These are phyloP conservation scores for Borealophlyctis nickersoniae DNA, from an alignment of 192 early-diverging fungal genomes.

Conservation along the genomic window DNA sequence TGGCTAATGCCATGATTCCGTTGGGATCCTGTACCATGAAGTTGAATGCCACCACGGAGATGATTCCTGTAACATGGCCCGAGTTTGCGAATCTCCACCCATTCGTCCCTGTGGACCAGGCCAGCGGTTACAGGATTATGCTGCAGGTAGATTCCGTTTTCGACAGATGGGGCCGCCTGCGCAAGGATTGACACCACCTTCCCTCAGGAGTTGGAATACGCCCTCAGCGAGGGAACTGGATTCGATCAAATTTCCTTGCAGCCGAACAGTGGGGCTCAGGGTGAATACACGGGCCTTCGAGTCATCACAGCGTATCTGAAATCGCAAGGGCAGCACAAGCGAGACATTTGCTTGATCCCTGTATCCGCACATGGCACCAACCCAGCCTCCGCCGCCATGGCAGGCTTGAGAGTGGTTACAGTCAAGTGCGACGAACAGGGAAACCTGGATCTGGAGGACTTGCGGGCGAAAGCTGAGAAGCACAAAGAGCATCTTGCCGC, in stretches of 20 bases:
- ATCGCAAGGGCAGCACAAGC: constrained; percentile 75
- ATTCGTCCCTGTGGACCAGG: constrained; percentile 91
- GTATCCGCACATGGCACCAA: constrained; percentile 99
- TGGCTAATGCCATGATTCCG: constrained; percentile 98
- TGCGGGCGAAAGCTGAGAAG: constrained; percentile 84
- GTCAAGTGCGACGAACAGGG: constrained; percentile 90
- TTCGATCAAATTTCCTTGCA: constrained; percentile 91
- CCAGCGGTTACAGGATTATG: constrained; percentile 89
- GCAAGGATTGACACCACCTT: background rate
- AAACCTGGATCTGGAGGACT: constrained; percentile 88
- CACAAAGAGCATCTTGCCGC: constrained; percentile 84
- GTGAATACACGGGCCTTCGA: constrained; percentile 96
- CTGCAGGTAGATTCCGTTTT: constrained; percentile 40
- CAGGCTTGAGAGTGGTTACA: constrained; percentile 88
- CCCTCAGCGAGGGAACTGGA: constrained; percentile 88
- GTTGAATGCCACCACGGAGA: constrained; percentile 97
- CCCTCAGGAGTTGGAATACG: constrained; percentile 75
- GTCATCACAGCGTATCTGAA: constrained; percentile 91
- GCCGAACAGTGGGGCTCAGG: constrained; percentile 99
- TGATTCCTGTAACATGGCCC: constrained; percentile 99
- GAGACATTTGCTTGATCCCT: constrained; percentile 94
- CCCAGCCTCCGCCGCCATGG: constrained; percentile 98
- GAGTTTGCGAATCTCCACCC: constrained; percentile 95
- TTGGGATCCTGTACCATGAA: constrained; percentile 99
- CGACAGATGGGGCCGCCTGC: background rate